phyloP scores from a whole-genome alignment of 352 stramenopile genomes.

The Phytophthora colocasiae region DNA sequence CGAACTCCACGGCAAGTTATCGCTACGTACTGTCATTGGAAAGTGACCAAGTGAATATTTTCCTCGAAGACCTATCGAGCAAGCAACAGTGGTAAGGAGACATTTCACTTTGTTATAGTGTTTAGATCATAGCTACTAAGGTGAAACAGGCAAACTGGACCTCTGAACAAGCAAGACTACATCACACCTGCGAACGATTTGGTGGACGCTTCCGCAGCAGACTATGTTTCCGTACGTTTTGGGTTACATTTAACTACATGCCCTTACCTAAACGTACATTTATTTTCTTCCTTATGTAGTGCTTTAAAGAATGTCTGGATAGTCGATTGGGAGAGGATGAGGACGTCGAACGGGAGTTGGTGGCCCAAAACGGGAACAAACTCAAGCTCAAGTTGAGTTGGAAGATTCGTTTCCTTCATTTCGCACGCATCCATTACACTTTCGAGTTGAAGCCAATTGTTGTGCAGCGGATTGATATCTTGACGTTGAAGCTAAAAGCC shows the following conservation, averaged over 20 bases:
- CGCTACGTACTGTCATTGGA: background rate
- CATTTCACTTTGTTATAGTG: too few relatives aligned
- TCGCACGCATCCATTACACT: slow-evolving; percentile 6
- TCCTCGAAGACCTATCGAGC: background rate
- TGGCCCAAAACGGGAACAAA: background rate
- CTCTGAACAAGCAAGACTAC: slow-evolving; percentile 4
- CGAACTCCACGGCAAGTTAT: background rate
- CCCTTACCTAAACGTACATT: background rate
- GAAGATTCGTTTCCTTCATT: slow-evolving; percentile 12
- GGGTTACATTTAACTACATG: background rate
- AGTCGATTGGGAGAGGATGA: background rate
- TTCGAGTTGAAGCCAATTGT: slow-evolving; percentile 15
- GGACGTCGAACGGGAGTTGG: background rate
- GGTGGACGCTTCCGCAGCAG: background rate
- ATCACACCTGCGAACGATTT: background rate
- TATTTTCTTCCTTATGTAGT: background rate
- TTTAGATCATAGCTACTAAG: too few relatives aligned
- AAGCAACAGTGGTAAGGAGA: slow-evolving; percentile 3
- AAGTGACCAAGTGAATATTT: background rate
- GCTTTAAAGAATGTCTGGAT: slow-evolving; percentile 2
- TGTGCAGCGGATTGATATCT: slow-evolving; percentile 15
- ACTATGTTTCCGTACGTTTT: slow-evolving; percentile 1
- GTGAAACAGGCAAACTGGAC: background rate
- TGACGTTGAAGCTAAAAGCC: slow-evolving; percentile 25
- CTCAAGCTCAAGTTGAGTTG: slow-evolving; percentile 16